Evolutionary conservation across 495 filamentous ascomycete genomes (phyloP).

Genomic region (Terfezia claveryi): DNA sequence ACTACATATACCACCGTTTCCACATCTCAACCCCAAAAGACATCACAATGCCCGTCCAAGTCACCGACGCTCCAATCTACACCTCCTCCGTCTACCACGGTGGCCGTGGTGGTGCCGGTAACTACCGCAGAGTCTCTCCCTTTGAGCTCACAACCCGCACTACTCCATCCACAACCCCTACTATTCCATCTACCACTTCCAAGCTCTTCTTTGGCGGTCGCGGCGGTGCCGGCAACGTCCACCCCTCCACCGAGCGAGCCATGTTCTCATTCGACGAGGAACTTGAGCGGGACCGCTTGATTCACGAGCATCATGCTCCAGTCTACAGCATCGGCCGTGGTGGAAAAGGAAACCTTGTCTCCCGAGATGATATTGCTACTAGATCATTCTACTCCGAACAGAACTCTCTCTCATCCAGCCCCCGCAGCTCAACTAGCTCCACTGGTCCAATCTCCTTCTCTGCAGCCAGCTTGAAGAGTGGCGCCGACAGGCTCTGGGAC

Average conservation of each 20-base stretch:
- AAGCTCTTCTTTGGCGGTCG: conserved; percentile 53
- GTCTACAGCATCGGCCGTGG: conserved; percentile 73
- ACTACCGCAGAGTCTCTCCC: conserved; percentile 48
- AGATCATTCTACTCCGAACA: conserved; percentile 21
- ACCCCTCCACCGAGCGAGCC: conserved; percentile 38
- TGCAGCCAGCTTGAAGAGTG: conserved; percentile 10
- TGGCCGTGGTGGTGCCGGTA: conserved; percentile 76
- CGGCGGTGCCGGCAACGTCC: conserved; percentile 78
- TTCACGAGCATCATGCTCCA: conserved; percentile 37
- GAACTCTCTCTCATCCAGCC: conserved; percentile 3
- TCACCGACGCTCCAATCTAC: conserved; percentile 14
- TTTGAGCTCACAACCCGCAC: conserved; percentile 28
- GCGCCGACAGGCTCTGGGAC: conserved; percentile 15
- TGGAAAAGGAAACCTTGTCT: conserved; percentile 62
- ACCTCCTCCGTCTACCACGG: conserved; percentile 28
- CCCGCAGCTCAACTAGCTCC: conserved; percentile 7
- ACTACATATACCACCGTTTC: background rate
- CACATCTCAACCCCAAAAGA: background rate
- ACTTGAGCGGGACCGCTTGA: conserved; percentile 35
- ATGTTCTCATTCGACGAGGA: conserved; percentile 89
- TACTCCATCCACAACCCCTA: conserved; percentile 20
- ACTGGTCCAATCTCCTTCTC: conserved; percentile 8
- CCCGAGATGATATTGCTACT: conserved; percentile 6
- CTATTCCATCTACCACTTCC: conserved; percentile 6
- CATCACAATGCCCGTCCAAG: conserved; percentile 17